Evolutionary conservation across 2,329 filamentous ascomycete species (phyloP).

Genomic region (Fusarium incarnatum): DNA sequence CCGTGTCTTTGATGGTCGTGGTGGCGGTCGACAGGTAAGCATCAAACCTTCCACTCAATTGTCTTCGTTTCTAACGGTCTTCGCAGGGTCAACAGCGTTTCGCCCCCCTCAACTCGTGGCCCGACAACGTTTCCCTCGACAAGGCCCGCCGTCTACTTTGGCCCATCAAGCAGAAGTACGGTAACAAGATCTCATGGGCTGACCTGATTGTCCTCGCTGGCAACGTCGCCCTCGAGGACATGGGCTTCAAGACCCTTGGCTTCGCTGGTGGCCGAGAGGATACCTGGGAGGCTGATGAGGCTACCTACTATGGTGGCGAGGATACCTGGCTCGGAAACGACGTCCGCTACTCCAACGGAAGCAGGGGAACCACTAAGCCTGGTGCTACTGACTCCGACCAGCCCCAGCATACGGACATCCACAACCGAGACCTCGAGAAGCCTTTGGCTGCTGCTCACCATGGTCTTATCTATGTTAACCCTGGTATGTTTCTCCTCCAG

Average conservation of each 20-base stretch:
- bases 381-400: conserved; percentile 31
- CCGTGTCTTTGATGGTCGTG: conserved; percentile 79
- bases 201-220: conserved; percentile 78
- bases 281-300: conserved; percentile 80
- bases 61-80: background rate
- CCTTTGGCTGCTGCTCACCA: conserved; percentile 74
- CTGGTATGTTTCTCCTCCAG: background rate
- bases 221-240: conserved; percentile 81
- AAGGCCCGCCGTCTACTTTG: conserved; percentile 82
- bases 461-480: conserved; percentile 46
- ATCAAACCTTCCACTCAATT: background rate
- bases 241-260: conserved; percentile 80
- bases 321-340: conserved; percentile 79
- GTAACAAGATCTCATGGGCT: conserved; percentile 84
- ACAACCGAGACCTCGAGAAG: conserved; percentile 74
- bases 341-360: conserved; percentile 75
- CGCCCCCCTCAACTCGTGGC: conserved; percentile 85
- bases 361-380: conserved; percentile 52
- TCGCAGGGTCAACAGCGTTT: conserved; percentile 77
- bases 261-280: conserved; percentile 79
- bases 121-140: conserved; percentile 81
- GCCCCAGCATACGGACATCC: conserved; percentile 54
- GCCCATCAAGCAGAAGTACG: conserved; percentile 88
- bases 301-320: conserved; percentile 82
- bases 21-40: conserved; percentile 71